These are phyloP conservation scores for Graphilbum ipis-grandicollis DNA, from an alignment of 2,329 filamentous ascomycete species.

Conservation along the genomic window DNA sequence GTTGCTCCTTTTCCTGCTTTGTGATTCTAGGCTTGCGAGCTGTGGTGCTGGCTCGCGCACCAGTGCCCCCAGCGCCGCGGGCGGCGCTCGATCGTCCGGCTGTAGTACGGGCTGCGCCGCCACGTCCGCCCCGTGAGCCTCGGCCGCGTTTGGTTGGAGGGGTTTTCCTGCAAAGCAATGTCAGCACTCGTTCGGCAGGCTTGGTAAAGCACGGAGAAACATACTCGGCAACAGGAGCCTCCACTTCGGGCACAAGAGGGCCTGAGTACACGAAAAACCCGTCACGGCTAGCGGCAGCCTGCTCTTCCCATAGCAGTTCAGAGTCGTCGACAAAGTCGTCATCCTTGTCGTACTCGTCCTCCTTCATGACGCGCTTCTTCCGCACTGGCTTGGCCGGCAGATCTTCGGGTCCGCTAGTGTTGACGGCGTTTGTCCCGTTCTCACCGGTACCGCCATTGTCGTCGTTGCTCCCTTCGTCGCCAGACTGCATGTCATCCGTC, in stretches of 20 bases:
- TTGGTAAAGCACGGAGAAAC: conserved; percentile 12
- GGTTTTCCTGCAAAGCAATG: conserved; percentile 40
- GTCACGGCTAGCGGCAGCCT: conserved; percentile 83
- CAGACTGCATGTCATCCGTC: conserved; percentile 55
- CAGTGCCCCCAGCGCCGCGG: conserved; percentile 33
- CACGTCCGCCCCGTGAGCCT: conserved; percentile 24
- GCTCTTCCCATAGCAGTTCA: conserved; percentile 86
- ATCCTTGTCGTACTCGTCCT: conserved; percentile 70
- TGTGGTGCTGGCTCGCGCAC: conserved; percentile 58
- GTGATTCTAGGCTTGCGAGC: conserved; percentile 71
- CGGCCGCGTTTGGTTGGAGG: conserved; percentile 54
- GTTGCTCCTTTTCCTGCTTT: conserved; percentile 67
- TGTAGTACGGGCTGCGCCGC: conserved; percentile 30
- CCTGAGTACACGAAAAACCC: conserved; percentile 98
- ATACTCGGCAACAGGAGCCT: conserved; percentile 47
- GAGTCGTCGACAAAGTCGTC: conserved; percentile 86
- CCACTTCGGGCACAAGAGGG: conserved; percentile 70
- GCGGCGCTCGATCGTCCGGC: conserved; percentile 42
- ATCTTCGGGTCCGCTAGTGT: conserved; percentile 40
- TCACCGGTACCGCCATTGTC: conserved; percentile 53
- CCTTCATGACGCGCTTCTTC: conserved; percentile 65
- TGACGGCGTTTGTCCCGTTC: conserved; percentile 13
- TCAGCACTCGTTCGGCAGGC: conserved; percentile 1
- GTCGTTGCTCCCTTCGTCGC: conserved; percentile 67
- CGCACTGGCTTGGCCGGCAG: conserved; percentile 45